Evolutionary conservation across 805 yeast species (phyloP), one percentile per base, ranked within the genome.

Genomic region (Metschnikowia arizonensis): DNA sequence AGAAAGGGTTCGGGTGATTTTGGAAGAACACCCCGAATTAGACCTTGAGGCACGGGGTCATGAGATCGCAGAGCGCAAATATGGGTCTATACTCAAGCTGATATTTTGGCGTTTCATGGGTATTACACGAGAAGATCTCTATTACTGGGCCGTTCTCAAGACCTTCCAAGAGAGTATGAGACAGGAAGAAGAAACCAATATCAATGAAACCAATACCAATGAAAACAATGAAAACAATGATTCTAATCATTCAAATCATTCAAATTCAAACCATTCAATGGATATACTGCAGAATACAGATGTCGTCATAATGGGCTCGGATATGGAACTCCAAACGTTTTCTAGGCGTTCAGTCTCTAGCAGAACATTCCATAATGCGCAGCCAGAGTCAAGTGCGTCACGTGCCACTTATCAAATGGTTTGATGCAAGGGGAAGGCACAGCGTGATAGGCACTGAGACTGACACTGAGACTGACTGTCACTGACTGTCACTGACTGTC

Each of bases 81-180:
- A 60, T 58, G 57, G 65, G 14, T 46, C 50, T 28, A 7, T 59
- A 39, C 50, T 67, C 53, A 61, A 65, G 59, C 54, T 53, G 49
- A 12, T 74, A 0, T 77, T 77, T 58, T 82, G 85, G 84, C 60
- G 58, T 32, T 21, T 77, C 4, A 77, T 82, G 82, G 84, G 85
- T 1, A 68, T 82, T 29, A 54, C 72, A 2, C 66, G 56, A 40
- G 52, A 59, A 7, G 80, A 82, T 49, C 53, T 82, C 43, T 73
- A 70, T 55, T 68, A 78, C 58, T 75, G 79, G 66, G 78, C 76
- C 12, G 79, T 80, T 14, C 44, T 53, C 42, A 45, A 45, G 32
- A 26, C 47, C n/a, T 53, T 45, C 40, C 55, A 38, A 10, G 40
- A 37, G 33, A 12, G 25, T 4, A 12, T 9, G 25, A 3, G 21